Conservation (phyloP, 2,329 filamentous ascomycete species). For the Hysterium pulicare region DNA sequence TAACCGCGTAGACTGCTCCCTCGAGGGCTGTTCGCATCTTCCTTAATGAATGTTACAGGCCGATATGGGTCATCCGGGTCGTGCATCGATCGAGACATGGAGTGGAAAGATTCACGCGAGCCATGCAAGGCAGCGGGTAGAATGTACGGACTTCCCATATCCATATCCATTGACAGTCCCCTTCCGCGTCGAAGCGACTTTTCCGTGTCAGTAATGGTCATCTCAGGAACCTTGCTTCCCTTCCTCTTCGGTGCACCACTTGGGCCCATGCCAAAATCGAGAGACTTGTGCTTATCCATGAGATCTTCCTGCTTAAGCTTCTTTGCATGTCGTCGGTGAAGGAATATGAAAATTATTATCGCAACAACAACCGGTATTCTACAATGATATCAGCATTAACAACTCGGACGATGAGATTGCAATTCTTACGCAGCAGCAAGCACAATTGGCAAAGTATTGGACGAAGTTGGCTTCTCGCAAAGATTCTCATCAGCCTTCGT, state of each 20-base stretch:
- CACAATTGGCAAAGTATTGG: slow-evolving; percentile 30
- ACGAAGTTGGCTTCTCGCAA: slow-evolving; percentile 34
- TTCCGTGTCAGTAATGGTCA: slow-evolving; percentile 56
- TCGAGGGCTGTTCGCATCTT: slow-evolving; percentile 37
- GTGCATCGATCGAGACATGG: slow-evolving; percentile 71
- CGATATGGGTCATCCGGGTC: slow-evolving; percentile 84
- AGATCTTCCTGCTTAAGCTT: slow-evolving; percentile 74
- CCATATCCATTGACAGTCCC: slow-evolving; percentile 62
- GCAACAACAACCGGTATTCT: slow-evolving; percentile 75
- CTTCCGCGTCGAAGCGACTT: slow-evolving; percentile 41
- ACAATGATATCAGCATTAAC: slow-evolving; percentile 20
- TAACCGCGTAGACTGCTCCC: slow-evolving; percentile 17
- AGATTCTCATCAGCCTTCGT: slow-evolving; percentile 29
- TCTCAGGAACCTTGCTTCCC: slow-evolving; percentile 43
- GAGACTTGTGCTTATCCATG: slow-evolving; percentile 80
- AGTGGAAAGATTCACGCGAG: slow-evolving; percentile 83
- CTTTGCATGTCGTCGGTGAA: slow-evolving; percentile 75
- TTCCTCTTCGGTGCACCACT: slow-evolving; percentile 42
- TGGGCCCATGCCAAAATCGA: slow-evolving; percentile 83
- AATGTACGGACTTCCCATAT: slow-evolving; percentile 82
- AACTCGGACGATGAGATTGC: background rate
- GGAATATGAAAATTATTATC: slow-evolving; percentile 64
- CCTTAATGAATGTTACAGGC: slow-evolving; percentile 55
- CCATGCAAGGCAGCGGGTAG: slow-evolving; percentile 76
- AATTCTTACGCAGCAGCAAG: slow-evolving; percentile 31